Evolutionary conservation across 257 asterid genomes (phyloP), one percentile per base, ranked within the genome.

Genomic region (Solanum habrochaites): DNA sequence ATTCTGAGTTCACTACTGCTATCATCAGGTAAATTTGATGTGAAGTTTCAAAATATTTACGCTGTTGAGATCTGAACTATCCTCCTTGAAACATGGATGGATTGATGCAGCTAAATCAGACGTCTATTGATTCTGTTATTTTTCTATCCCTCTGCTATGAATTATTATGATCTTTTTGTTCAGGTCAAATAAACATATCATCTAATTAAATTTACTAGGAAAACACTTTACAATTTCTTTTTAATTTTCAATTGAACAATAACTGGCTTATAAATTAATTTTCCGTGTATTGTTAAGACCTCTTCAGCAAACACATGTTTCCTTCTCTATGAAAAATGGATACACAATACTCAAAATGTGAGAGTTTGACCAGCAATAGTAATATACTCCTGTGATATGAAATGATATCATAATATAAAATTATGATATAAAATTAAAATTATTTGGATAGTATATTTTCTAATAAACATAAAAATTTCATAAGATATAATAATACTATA

Each of bases 1-100:
- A 6, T 52, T 6, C 0, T 2, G 4, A 8, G 0, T 16, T 8
- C 3, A 8, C 21, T 8, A 49, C 8, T 15, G 21, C 8, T 49
- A 15, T 47, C 7, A 47, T 47, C 20, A 1, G 35, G 3, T 49
- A 18, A 45, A 42, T 9, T 23, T 45, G n/a, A 16, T n/a, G 21
- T 71, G 78, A 71, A 71, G 25, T 71, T 71, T 35, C 47, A 32
- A 32, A 37, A 37, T 47, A 23, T 23, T 62, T 7, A 21, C 35
- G 29, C 2, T 18, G n/a, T 3, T 2, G 64, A 56, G 64, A 56
- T 56, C 64, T 56, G 64, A 56, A 37, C 39, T 37, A 37, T 37
- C 6, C 7, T 37, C 39, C 39, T 37, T 37, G 39, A 37, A 32
- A 32, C 5, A 52, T 52, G 62, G n/a, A 52, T 42, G 4, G 13